A percentile compares a stretch with the other conserved stretches of the same genome.
Evolutionary conservation across 495 filamentous ascomycete genomes (phyloP).

Genomic region (Aspergillus incahuasiensis): DNA sequence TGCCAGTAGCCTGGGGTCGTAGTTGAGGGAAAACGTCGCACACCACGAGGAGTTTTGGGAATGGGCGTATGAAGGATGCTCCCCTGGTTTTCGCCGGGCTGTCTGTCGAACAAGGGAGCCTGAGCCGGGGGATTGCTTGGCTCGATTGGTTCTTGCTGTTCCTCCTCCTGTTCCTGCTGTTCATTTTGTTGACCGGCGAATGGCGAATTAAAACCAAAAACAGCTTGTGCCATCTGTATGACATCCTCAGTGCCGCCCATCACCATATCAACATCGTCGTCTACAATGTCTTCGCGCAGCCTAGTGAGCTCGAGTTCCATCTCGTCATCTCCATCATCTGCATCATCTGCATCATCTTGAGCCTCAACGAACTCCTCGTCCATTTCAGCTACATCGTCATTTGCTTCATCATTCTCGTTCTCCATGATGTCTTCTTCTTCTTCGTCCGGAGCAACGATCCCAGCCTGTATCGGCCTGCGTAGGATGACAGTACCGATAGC

Average conservation of each 20-base stretch:
- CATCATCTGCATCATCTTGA: conserved; percentile 26
- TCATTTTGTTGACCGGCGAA: conserved; percentile 2
- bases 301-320: conserved; percentile 24
- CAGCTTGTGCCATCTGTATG: conserved; percentile 62
- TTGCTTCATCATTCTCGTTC: conserved; percentile 41
- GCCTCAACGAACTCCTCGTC: conserved; percentile 48
- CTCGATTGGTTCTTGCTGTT: conserved; percentile 51
- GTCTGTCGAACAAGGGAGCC: conserved; percentile 56
- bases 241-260: conserved; percentile 56
- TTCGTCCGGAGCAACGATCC: conserved; percentile 39
- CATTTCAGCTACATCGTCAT: conserved; percentile 30
- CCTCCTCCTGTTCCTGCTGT: conserved; percentile 3
- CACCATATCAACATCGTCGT: conserved; percentile 46
- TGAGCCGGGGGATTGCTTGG: conserved; percentile 51
- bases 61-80: conserved; percentile 28
- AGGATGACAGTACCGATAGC: conserved; percentile 34
- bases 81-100: conserved; percentile 41
- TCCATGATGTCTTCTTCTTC: conserved; percentile 47
- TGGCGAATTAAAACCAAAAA: conserved; percentile 41
- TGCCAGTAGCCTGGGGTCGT: conserved; percentile 77
- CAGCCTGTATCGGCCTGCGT: conserved; percentile 35
- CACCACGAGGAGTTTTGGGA: conserved; percentile 33
- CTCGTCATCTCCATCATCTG: conserved; percentile 28
- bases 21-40: conserved; percentile 31
- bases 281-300: conserved; percentile 31